Evolutionary conservation across 2,329 filamentous ascomycete genomes (phyloP).

Genomic region (Macrophomina pseudophaseolina): DNA sequence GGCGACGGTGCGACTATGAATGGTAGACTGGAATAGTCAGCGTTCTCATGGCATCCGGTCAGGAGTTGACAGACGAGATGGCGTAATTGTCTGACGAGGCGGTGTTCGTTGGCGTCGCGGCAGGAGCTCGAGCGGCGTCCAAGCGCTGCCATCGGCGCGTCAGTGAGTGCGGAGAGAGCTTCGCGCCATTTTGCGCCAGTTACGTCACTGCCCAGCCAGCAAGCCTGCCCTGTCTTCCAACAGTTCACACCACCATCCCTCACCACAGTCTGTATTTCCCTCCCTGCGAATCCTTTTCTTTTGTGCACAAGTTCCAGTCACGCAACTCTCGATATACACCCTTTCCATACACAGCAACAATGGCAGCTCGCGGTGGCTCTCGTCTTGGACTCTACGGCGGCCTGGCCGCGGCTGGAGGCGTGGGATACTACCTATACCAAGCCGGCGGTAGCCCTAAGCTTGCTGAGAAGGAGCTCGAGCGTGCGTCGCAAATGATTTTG

Average conservation of each 20-base stretch:
- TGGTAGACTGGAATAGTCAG: not conserved
- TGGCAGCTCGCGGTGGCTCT: constrained; percentile 21
- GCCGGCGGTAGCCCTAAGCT: constrained; percentile 81
- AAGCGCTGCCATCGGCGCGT: constrained; percentile 8
- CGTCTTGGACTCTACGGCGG: constrained; percentile 9
- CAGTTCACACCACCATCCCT: not conserved
- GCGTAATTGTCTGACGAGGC: constrained; percentile 7
- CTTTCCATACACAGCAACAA: constrained; percentile 2
- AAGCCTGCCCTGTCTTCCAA: not conserved
- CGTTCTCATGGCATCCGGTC: not conserved
- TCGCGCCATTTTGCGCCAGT: not conserved
- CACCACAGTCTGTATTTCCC: not conserved
- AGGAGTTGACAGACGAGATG: constrained; percentile 5
- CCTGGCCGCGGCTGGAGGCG: constrained; percentile 47
- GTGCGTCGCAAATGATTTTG: constrained; percentile 57
- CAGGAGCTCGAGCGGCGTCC: not conserved
- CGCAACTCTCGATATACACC: not conserved
- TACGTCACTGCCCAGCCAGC: constrained; percentile 8
- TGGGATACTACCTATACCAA: constrained; percentile 89
- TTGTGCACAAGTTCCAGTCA: not conserved
- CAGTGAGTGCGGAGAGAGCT: constrained; percentile 18
- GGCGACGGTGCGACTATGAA: not conserved
- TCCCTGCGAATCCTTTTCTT: not conserved
- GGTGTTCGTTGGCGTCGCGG: not conserved
- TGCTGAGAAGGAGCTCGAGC: constrained; percentile 85